Conservation (phyloP, 1,284 basidiomycete species). For the Neotropicomus parvogracilis region DNA sequence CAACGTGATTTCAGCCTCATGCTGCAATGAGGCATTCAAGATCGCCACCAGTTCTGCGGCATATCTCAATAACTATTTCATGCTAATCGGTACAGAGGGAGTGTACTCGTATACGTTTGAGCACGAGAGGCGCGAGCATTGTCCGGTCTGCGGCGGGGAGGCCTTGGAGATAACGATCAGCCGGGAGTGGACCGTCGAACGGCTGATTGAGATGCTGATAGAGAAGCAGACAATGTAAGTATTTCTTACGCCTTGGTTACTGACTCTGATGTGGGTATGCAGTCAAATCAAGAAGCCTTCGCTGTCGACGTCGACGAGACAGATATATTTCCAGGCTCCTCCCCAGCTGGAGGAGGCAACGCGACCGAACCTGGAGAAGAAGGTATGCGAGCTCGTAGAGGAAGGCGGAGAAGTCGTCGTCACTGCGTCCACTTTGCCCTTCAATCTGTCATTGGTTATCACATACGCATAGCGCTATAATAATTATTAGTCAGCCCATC, state of each 20-base stretch:
- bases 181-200: conserved; percentile 74
- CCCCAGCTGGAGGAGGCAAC: conserved; percentile 86
- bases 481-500: conserved; percentile 27
- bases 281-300: conserved; percentile 95
- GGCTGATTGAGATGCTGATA: conserved; percentile 79
- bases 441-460: conserved; percentile 74
- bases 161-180: conserved; percentile 67
- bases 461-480: conserved; percentile 45
- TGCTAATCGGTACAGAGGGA: conserved; percentile 93
- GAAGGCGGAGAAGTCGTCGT: conserved; percentile 80
- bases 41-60: conserved; percentile 94
- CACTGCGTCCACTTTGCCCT: conserved; percentile 85
- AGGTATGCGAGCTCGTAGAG: conserved; percentile 74
- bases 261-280: conserved; percentile 7
- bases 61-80: conserved; percentile 97
- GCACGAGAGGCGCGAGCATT: conserved; percentile 89
- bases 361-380: conserved; percentile 84
- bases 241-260: background rate
- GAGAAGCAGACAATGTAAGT: conserved; percentile 86
- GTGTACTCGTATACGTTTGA: conserved; percentile 98
- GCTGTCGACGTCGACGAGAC: conserved; percentile 61
- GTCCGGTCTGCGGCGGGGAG: conserved; percentile 96
- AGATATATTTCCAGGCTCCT: conserved; percentile 91
- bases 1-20: conserved; percentile 65
- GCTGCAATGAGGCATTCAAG: conserved; percentile 99